Evolutionary conservation across 2,329 filamentous ascomycete genomes (phyloP).

Genomic region (Erysiphe neolycopersici): DNA sequence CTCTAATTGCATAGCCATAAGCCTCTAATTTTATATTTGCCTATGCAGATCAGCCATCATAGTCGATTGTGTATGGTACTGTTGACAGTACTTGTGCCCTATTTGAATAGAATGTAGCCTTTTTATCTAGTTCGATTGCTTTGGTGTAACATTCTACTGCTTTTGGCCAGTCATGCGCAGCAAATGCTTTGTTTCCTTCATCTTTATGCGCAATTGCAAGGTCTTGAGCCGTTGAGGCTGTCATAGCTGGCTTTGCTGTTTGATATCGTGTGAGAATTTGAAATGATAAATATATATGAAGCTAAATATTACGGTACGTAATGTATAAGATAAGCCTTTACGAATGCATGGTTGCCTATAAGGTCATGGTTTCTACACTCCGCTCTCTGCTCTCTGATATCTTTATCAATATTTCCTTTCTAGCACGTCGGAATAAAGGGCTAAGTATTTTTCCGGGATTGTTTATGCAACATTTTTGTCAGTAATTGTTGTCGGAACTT

Average conservation of each 20-base stretch:
- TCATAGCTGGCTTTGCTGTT: slow-evolving; percentile 3
- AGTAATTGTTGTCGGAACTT: too few species aligned
- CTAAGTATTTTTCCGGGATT: too few species aligned
- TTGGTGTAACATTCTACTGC: slow-evolving; percentile 67
- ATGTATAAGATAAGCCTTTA: too few species aligned
- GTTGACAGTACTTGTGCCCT: slow-evolving; percentile 47
- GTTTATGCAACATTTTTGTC: too few species aligned
- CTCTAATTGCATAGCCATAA: slow-evolving; percentile 75
- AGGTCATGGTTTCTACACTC: too few species aligned
- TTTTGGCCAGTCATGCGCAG: slow-evolving; percentile 56
- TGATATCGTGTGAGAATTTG: too few species aligned
- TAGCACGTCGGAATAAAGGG: too few species aligned
- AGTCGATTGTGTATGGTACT: slow-evolving; percentile 12
- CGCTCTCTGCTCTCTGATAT: too few species aligned
- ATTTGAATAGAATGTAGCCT: slow-evolving; percentile 84
- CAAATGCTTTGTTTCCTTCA: slow-evolving; percentile 83
- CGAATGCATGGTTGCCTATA: too few species aligned
- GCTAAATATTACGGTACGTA: too few species aligned
- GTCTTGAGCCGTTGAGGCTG: slow-evolving; percentile 17
- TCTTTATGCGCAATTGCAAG: slow-evolving; percentile 70
- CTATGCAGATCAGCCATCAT: slow-evolving; percentile 30
- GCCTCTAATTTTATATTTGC: slow-evolving; percentile 88
- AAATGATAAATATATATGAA: too few species aligned
- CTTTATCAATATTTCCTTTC: too few species aligned
- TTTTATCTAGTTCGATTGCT: slow-evolving; percentile 62